phyloP scores from a whole-genome alignment of 2,329 filamentous ascomycete genomes.

The Aspergillus brunneoviolaceus region DNA sequence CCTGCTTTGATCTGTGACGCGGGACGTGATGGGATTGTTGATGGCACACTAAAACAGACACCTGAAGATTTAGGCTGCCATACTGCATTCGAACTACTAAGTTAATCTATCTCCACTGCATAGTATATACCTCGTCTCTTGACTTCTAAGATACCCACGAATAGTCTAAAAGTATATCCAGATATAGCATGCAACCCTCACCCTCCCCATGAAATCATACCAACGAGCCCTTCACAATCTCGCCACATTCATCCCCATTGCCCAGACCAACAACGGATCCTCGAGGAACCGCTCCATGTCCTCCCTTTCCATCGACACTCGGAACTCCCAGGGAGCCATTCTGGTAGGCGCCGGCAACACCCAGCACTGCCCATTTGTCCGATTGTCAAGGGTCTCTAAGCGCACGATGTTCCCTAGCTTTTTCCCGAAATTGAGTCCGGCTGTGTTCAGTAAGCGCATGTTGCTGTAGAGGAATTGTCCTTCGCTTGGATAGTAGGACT shows the following conservation, averaged over 20 bases:
- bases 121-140: no score
- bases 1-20: no score
- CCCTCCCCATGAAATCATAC: no score
- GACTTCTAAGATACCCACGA: no score
- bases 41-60: no score
- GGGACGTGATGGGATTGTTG: no score
- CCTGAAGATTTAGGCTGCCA: no score
- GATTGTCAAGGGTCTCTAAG: neutral
- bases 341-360: neutral
- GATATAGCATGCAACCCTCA: no score
- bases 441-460: neutral
- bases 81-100: no score
- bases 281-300: neutral
- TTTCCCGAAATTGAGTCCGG: neutral
- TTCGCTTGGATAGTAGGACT: neutral
- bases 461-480: neutral
- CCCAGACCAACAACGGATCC: neutral
- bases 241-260: neutral
- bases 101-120: no score
- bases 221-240: neutral
- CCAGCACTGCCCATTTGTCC: neutral
- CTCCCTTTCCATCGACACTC: neutral
- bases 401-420: neutral
- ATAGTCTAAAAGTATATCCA: no score
- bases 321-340: neutral